Evolutionary conservation across 140 eudicot genomes (phyloP), one percentile per base, ranked within the genome.

Genomic region (Flaveria floridana): DNA sequence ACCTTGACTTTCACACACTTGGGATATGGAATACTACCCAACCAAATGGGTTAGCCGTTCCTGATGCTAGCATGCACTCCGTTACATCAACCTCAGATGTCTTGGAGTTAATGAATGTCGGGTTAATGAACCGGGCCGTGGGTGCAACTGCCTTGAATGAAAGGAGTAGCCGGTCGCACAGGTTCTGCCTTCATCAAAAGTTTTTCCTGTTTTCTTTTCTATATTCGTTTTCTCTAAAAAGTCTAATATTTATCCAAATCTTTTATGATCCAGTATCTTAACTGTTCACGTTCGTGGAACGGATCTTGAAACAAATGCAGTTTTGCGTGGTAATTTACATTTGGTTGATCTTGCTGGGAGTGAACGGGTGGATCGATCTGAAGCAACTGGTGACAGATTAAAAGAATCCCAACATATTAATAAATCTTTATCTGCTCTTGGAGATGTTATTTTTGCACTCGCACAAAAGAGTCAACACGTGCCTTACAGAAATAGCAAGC

Each of bases 131-230:
- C 70, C 80, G 97, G 78, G 91, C 97, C 21, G 93, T 86, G 21
- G 96, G 96, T 76, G 93, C 97, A 19, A 91, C 97, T 16, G 97
- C 96, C 74, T 78, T 88, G 69, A 91, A 91, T 56, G 93, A 89
- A 86, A 86, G 97, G 73, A 91, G 97, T 51, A 91, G 97, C 77
- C 88, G 97, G 66, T 91, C 97, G 75, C 97, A 91, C 82, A 91
- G 97, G 97, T 91, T 81, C 11, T 21, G 37, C 28, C 53, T 13
- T 16, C 25, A 28, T 48, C 6, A 66, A 72, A n/a, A 16, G 20
- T 34, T 5, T 34, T 34, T 3, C 7, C 7, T 34, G 4, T 34
- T 34, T 34, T 21, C 23, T 76, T 65, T 13, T 68, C 16, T 57
- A 6, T 34, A 7, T 63, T 48, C 6, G 11, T 18, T 51, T 30